Conservation (phyloP, 169 alveolate genomes). For the Cryptosporidium bovis region DNA sequence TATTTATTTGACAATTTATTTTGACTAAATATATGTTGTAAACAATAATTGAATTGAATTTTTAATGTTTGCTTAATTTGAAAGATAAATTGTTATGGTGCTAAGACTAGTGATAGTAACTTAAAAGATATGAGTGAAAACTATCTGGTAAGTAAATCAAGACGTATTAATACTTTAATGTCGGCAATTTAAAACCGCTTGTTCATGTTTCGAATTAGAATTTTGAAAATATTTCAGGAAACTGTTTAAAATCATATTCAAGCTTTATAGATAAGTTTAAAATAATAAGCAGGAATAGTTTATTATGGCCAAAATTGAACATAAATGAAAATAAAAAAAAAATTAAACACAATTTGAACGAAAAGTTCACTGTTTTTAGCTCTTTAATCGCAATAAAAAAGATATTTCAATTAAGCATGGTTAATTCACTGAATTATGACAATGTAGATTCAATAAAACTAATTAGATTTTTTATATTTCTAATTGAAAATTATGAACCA, state of each 20-base stretch:
- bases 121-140: no score
- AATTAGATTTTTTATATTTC: neutral
- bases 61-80: no score
- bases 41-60: no score
- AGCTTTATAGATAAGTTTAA: constrained; percentile 25
- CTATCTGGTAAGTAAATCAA: no score
- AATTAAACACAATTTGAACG: constrained; percentile 16
- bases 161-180: no score
- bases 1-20: no score
- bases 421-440: constrained; percentile 24
- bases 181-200: no score
- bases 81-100: no score
- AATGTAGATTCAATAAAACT: constrained; percentile 7
- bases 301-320: constrained; percentile 47
- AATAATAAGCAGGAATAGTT: constrained; percentile 32
- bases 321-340: constrained; percentile 1
- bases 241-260: constrained; percentile 24
- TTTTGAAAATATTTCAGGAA: constrained; percentile 13
- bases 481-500: neutral
- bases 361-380: constrained; percentile 23
- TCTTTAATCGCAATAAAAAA: constrained; percentile 33
- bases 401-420: constrained; percentile 16
- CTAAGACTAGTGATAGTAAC: no score
- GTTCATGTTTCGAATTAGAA: neutral
- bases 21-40: no score